Conservation (phyloP, 1,284 basidiomycete genomes). For the Athelia sp. region DNA sequence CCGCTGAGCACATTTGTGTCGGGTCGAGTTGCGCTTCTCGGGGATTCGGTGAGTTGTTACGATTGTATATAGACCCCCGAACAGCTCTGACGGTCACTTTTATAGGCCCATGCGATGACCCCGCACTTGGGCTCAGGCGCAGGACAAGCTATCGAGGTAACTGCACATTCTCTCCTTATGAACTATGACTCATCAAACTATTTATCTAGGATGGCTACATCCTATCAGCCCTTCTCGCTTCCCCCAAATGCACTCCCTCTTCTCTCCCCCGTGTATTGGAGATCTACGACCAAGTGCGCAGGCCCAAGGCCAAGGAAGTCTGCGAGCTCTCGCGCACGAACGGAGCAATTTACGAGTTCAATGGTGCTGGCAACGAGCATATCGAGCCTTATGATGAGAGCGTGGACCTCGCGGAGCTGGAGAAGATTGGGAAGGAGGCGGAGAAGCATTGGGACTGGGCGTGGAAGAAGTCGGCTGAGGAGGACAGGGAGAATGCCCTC, state of each 20-base stretch:
- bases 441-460: too few species aligned
- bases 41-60: too few species aligned
- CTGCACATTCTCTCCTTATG: neutral
- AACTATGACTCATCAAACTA: neutral
- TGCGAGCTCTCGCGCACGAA: neutral
- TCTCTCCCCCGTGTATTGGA: neutral
- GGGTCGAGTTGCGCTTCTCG: too few species aligned
- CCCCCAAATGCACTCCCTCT: neutral
- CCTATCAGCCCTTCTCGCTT: neutral
- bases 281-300: neutral
- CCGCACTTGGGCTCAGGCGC: conserved; percentile 34
- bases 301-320: neutral
- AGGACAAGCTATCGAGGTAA: conserved; percentile 34
- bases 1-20: too few species aligned
- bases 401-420: too few species aligned
- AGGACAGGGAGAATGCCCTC: too few species aligned
- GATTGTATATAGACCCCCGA: too few species aligned
- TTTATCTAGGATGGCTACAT: neutral
- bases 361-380: too few species aligned
- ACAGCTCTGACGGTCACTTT: too few species aligned
- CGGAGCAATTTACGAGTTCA: neutral
- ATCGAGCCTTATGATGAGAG: too few species aligned
- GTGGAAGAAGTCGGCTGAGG: too few species aligned
- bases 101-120: conserved; percentile 38
- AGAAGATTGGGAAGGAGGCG: too few species aligned